Percentiles rank a stretch among this genome's conserved stretches.
phyloP scores from a whole-genome alignment of 805 yeast species.

The Deakozyma indianensis region DNA sequence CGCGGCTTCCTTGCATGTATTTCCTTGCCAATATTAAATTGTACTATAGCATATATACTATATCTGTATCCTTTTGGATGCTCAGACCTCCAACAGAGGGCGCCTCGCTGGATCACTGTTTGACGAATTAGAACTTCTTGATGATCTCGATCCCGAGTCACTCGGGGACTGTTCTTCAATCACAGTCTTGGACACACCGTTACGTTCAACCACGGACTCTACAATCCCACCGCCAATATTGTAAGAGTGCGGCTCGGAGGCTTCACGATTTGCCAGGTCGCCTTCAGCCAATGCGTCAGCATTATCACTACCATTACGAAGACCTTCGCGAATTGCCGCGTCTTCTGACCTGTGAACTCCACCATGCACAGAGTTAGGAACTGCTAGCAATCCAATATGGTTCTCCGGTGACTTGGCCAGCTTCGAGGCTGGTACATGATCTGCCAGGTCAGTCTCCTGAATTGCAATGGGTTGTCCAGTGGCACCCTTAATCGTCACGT shows the following conservation, averaged over 20 bases:
- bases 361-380: neutral
- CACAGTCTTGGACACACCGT: slow-evolving; percentile 76
- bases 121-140: neutral
- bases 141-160: slow-evolving; percentile 6
- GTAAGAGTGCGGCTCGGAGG: slow-evolving; percentile 15
- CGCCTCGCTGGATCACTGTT: neutral
- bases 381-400: neutral
- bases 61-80: neutral
- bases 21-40: neutral
- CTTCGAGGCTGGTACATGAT: neutral
- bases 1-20: neutral
- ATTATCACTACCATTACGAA: slow-evolving; percentile 1
- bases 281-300: slow-evolving; percentile 5
- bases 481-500: slow-evolving; percentile 44
- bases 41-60: neutral
- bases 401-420: neutral
- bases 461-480: neutral
- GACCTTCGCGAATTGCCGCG: slow-evolving; percentile 11
- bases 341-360: slow-evolving; percentile 14
- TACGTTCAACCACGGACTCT: slow-evolving; percentile 69
- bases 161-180: slow-evolving; percentile 36
- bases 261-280: neutral
- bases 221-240: slow-evolving; percentile 44
- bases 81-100: neutral
- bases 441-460: neutral